Percentiles rank a stretch among this genome's conserved stretches.
phyloP scores from a whole-genome alignment of 2,329 filamentous ascomycete species.

The Neofusicoccum laricinum region DNA sequence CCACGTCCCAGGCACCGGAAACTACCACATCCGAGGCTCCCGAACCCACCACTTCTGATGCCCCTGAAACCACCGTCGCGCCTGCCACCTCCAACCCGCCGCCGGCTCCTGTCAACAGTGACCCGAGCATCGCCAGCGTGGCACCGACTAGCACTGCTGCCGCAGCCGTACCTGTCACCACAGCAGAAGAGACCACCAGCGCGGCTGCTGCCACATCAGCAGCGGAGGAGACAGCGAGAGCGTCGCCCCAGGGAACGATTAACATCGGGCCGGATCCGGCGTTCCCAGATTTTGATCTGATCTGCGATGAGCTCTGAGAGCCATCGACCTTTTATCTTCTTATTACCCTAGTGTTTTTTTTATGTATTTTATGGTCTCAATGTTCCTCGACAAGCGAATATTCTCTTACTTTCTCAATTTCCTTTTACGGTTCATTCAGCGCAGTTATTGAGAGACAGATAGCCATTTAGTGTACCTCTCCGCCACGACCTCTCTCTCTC shows the following conservation, averaged over 20 bases:
- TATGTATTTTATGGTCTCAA: neutral
- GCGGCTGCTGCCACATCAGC: neutral
- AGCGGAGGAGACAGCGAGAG: neutral
- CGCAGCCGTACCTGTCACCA: neutral
- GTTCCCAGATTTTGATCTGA: slow-evolving; percentile 38
- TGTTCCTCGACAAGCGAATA: no score
- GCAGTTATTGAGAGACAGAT: no score
- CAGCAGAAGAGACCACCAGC: neutral
- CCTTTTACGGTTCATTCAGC: no score
- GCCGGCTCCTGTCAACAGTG: neutral
- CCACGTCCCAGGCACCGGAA: neutral
- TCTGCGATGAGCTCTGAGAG: slow-evolving; percentile 27
- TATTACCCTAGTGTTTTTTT: neutral
- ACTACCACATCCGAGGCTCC: neutral
- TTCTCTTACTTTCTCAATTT: no score
- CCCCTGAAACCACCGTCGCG: neutral
- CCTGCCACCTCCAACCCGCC: neutral
- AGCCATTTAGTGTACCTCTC: no score
- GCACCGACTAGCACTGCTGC: neutral
- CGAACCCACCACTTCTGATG: neutral
- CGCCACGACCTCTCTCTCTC: no score
- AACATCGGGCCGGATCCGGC: slow-evolving; percentile 37
- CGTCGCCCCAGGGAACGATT: slow-evolving; percentile 24
- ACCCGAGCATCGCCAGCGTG: neutral
- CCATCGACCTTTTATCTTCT: neutral